phyloP scores from a whole-genome alignment of 257 asterid genomes.

The Ligustrum vulgare region DNA sequence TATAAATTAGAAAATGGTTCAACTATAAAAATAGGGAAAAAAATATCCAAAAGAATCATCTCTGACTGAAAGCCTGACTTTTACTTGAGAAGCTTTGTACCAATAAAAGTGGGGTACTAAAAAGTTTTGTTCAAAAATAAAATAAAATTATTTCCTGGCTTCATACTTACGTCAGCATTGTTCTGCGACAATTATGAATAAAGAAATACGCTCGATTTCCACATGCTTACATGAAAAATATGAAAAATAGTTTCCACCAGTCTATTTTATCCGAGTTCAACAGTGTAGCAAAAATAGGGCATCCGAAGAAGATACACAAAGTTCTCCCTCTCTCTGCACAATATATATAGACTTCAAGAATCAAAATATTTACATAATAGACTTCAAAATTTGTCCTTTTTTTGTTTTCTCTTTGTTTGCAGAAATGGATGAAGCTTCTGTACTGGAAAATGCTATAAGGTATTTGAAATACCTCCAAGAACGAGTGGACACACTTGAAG shows the following conservation, averaged over 20 bases:
- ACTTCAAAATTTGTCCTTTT: no score
- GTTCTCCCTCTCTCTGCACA: background rate
- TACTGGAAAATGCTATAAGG: conserved; percentile 45
- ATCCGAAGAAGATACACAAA: background rate
- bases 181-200: background rate
- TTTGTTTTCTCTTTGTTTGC: background rate
- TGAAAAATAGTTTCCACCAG: background rate
- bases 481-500: conserved; percentile 40
- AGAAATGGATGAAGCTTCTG: conserved; percentile 49
- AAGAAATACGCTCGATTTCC: background rate
- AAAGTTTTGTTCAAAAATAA: no score
- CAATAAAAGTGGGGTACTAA: no score
- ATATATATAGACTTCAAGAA: no score
- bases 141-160: no score
- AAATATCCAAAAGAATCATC: no score
- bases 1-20: no score
- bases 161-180: background rate
- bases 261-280: background rate
- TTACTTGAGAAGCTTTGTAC: no score
- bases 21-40: no score
- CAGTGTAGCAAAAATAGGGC: background rate
- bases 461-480: conserved; percentile 35
- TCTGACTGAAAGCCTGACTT: no score
- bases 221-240: background rate
- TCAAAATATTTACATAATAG: no score